A percentile compares a stretch with the other conserved stretches of the same genome.
Evolutionary conservation across 192 early-diverging fungal genomes (phyloP).

Genomic region (Rhizophagus clarus): DNA sequence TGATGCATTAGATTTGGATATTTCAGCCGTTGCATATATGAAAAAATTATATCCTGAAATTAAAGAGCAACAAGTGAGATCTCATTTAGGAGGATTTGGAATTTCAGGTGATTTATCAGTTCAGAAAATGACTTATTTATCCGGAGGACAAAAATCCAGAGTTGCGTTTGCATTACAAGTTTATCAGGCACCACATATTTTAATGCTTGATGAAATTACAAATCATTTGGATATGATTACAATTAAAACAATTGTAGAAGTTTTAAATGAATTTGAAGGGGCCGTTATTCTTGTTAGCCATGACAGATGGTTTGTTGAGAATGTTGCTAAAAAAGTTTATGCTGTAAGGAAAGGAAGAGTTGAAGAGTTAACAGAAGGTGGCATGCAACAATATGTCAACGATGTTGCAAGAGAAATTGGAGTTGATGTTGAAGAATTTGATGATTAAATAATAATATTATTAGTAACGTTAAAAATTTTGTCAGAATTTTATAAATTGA

Average conservation of each 20-base stretch:
- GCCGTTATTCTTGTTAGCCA: conserved; percentile 84
- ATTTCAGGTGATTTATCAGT: conserved; percentile 64
- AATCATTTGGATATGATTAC: conserved; percentile 91
- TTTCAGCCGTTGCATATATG: conserved; percentile 58
- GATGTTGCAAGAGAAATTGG: conserved; percentile 38
- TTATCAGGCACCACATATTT: conserved; percentile 64
- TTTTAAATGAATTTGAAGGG: conserved; percentile 71
- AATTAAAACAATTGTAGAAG: conserved; percentile 72
- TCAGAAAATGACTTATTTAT: conserved; percentile 62
- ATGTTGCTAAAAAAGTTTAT: conserved; percentile 56
- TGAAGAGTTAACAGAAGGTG: conserved; percentile 58
- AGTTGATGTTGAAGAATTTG: conserved; percentile 18
- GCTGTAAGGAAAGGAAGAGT: conserved; percentile 54
- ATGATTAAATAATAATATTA: neutral
- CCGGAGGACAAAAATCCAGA: conserved; percentile 82
- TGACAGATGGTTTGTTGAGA: conserved; percentile 84
- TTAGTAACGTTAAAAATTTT: too few species aligned
- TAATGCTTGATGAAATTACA: conserved; percentile 81
- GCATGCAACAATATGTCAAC: conserved; percentile 66
- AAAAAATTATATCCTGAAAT: conserved; percentile 42
- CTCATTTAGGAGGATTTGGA: conserved; percentile 79
- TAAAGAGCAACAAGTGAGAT: conserved; percentile 65
- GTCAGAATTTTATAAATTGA: too few species aligned
- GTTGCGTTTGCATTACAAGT: conserved; percentile 75
- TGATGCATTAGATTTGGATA: conserved; percentile 60